phyloP scores from a whole-genome alignment of 805 yeast species.

The Candida tallmaniae region DNA sequence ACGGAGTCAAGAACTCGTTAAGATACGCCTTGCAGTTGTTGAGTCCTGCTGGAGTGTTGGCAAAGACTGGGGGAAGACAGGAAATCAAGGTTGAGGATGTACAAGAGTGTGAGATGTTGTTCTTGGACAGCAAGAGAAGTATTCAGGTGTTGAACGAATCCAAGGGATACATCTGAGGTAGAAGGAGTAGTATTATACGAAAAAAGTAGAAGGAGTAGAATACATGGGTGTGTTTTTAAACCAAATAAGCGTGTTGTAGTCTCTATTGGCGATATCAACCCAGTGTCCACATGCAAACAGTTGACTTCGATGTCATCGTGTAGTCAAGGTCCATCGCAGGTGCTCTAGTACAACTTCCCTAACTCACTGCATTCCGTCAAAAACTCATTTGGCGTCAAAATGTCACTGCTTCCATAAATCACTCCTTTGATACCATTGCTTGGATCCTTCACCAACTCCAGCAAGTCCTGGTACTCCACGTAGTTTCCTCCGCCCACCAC shows the following conservation, averaged over 20 bases:
- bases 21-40: slow-evolving; percentile 90
- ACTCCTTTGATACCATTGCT: slow-evolving; percentile 48
- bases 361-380: slow-evolving; percentile 59
- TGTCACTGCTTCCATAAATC: slow-evolving; percentile 82
- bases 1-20: slow-evolving; percentile 74
- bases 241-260: too few species aligned
- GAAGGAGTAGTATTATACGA: neutral
- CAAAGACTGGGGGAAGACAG: slow-evolving; percentile 65
- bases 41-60: slow-evolving; percentile 84
- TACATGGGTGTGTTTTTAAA: too few species aligned
- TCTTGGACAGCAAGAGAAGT: slow-evolving; percentile 80
- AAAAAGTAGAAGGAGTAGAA: neutral
- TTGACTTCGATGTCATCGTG: too few species aligned
- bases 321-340: too few species aligned
- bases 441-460: slow-evolving; percentile 65
- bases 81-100: slow-evolving; percentile 68
- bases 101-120: slow-evolving; percentile 77
- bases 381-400: slow-evolving; percentile 66
- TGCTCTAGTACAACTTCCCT: slow-evolving; percentile 22
- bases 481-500: slow-evolving; percentile 97
- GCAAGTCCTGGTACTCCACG: slow-evolving; percentile 88
- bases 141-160: slow-evolving; percentile 59
- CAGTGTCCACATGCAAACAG: too few species aligned
- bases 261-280: too few species aligned
- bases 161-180: slow-evolving; percentile 35